phyloP scores from a whole-genome alignment of 2,329 filamentous ascomycete genomes.

The Sclerotinia trifoliorum region DNA sequence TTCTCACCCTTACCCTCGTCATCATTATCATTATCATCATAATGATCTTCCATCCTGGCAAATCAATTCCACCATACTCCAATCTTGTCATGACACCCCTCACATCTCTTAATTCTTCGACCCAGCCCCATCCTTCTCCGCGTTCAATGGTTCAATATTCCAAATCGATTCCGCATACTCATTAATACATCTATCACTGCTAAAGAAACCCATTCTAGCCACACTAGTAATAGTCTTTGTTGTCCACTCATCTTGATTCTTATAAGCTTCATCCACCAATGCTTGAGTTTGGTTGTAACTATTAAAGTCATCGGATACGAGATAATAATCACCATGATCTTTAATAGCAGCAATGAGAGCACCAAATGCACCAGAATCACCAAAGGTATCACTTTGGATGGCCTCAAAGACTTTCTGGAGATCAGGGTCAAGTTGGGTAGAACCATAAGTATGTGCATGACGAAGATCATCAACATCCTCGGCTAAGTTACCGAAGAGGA shows the following conservation, averaged over 20 bases:
- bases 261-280: conserved; percentile 88
- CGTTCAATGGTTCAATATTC: conserved; percentile 77
- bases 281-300: conserved; percentile 90
- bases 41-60: neutral
- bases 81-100: neutral
- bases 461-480: conserved; percentile 97
- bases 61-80: neutral
- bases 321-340: conserved; percentile 95
- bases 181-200: conserved; percentile 89
- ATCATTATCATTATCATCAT: neutral
- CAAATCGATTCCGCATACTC: conserved; percentile 97
- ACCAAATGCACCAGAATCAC: conserved; percentile 73
- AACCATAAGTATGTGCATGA: conserved; percentile 81
- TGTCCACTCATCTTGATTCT: conserved; percentile 89
- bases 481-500: conserved; percentile 93
- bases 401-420: conserved; percentile 79
- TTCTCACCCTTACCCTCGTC: neutral
- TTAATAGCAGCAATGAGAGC: conserved; percentile 81
- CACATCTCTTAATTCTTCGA: neutral
- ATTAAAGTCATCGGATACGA: conserved; percentile 96
- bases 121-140: neutral
- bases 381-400: conserved; percentile 80
- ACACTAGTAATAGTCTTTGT: conserved; percentile 88
- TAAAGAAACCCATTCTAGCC: conserved; percentile 96
- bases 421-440: conserved; percentile 72